Base-by-base conservation (phyloP, 169 alveolate genomes). In the Besnoitia besnoiti region DNA sequence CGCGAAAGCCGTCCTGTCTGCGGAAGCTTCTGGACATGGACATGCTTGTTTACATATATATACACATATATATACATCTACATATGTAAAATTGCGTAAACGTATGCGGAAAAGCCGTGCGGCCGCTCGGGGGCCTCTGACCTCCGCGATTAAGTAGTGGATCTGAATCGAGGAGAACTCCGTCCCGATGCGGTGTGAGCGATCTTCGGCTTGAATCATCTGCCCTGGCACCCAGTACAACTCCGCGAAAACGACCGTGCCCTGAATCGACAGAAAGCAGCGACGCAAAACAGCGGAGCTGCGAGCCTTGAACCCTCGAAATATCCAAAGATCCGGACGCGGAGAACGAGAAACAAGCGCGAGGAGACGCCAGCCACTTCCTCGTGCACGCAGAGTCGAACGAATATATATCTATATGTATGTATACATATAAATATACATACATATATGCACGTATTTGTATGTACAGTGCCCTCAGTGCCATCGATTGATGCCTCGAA, bases 181-280 rank as follows among this genome's bases (percentile, higher is more conserved):
- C 27, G 97, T 95, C 21, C 99, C 99, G 39, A 99, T 98, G 73
- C 99, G 96, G 95, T 99, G 99, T 44, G 98, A 99, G 42, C 99
- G 95, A 95, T 98, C 99, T 95, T 99, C 99, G 21, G 99, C 99
- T 96, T 99, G 99, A 33, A 97, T 94, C 98, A 98, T 97, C 80
- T 96, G 96, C 5, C 99, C 99, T 24, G 99, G 99, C 30, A 99
- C 99, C 99, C 99, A 99, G 93, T 96, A 97, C 93, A 99, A 94
- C 95, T 99, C 99, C 35, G 99, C 99, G 94, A 98, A 98, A 55
- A 99, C 99, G n/a, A 98, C 99, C 59, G 93, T 85, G 12, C 92
- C 76, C 92, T 90, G 85, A n/a, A 33, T 3, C 50, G 21, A n/a
- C 19, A 37, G 16, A 21, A 62, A 73, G 19, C 24, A 21, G 51